Conservation (phyloP, 805 yeast species). For the Debaryomyces prosopidis region DNA sequence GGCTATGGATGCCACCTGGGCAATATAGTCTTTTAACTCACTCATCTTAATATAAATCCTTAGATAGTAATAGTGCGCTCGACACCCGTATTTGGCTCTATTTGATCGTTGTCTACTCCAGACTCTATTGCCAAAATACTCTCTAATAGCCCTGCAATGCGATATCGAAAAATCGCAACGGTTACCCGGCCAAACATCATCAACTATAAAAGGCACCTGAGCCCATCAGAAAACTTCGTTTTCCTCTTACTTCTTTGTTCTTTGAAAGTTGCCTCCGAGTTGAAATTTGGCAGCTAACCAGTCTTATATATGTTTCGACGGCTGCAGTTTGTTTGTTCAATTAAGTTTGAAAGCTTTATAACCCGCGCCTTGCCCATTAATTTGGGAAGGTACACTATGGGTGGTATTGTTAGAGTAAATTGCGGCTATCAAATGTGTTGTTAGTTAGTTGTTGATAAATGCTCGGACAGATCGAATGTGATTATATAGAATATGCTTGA, state of each 20-base stretch:
- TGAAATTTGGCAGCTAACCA: conserved; percentile 29
- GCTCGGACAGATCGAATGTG: conserved; percentile 42
- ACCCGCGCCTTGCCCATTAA: conserved; percentile 36
- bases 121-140: neutral
- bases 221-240: neutral
- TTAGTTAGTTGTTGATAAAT: conserved; percentile 26
- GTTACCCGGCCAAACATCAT: conserved; percentile 18
- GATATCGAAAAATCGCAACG: conserved; percentile 2
- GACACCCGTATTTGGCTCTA: neutral
- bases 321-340: conserved; percentile 15
- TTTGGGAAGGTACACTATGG: conserved; percentile 32
- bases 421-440: conserved; percentile 15
- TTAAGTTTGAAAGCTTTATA: conserved; percentile 17
- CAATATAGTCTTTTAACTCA: conserved; percentile 12
- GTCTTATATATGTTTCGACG: conserved; percentile 12
- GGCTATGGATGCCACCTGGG: conserved; percentile 6
- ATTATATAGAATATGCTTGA: conserved; percentile 41
- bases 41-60: conserved; percentile 1
- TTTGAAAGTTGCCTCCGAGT: conserved; percentile 43
- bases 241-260: conserved; percentile 13
- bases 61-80: neutral
- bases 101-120: neutral
- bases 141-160: neutral
- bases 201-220: conserved; percentile 7
- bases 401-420: conserved; percentile 11